Evolutionary conservation across 441 rosid species (phyloP), one percentile per base, ranked within the genome.

Genomic region (Gossypium lobatum): DNA sequence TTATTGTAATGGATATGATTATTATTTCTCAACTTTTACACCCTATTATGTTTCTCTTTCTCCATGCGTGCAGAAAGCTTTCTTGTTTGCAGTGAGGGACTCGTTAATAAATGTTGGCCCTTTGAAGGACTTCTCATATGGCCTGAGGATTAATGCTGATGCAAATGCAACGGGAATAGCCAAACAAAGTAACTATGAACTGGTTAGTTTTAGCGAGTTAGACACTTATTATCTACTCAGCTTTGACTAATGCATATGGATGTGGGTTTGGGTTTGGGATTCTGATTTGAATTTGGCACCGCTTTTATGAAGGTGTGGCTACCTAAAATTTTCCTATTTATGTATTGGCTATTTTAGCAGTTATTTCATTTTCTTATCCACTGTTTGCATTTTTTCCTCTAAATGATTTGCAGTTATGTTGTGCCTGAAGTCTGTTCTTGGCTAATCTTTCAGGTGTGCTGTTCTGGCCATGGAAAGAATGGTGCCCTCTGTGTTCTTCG

Each of bases 391-490:
- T 58, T 71, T 58, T 23, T 9, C 39, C 10, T 14, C 31, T 14
- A 20, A 45, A n/a, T 9, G 57, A 45, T 63, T 73, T 48, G 20
- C 48, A 62, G 64, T 37, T 31, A 48, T 63, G 46, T 68, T 58
- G 60, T 65, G 72, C 68, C 25, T 64, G 52, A 66, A 45, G 21
- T 60, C 53, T n/a, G 26, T 60, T 64, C 31, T 76, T 70, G 76
- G 73, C 66, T 64, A 61, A 60, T 64, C 18, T 26, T 75, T 77
- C 84, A 96, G 99, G 97, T 96, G 17, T 96, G 97, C 88, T 96
- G 99, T 82, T 96, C 99, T 75, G 99, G 99, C 82, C 98, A 96
- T 84, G 99, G 99, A 58, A 96, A 96, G 80, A 96, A 93, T 78
- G 99, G 99, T 50, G 69, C 97, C 74, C 80, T 96, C 57, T 89